These are phyloP conservation scores for Tuber umbilicatum DNA, from an alignment of 495 filamentous ascomycete species.

Conservation along the genomic window DNA sequence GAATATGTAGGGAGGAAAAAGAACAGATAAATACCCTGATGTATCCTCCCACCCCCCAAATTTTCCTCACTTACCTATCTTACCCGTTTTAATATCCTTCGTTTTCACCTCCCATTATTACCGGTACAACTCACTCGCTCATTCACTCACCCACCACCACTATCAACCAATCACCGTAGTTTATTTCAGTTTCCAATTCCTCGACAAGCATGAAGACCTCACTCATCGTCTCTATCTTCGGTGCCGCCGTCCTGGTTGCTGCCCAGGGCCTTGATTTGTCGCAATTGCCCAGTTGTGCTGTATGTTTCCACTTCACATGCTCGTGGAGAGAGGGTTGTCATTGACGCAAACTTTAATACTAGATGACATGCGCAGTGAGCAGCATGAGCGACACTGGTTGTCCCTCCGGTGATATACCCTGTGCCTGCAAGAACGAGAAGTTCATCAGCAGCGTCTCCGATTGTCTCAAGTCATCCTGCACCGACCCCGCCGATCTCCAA, in stretches of 20 bases:
- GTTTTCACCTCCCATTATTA: not conserved
- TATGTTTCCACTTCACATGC: not conserved
- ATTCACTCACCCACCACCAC: not conserved
- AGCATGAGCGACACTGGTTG: constrained; percentile 48
- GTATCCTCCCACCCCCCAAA: not conserved
- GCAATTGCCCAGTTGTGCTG: constrained; percentile 4
- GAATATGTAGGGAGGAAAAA: not conserved
- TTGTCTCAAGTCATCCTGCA: constrained; percentile 58
- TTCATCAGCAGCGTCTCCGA: constrained; percentile 60
- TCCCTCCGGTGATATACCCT: constrained; percentile 51
- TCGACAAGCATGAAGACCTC: constrained; percentile 45
- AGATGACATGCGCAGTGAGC: not conserved
- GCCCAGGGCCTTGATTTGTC: constrained; percentile 19
- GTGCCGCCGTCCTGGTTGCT: constrained; percentile 33
- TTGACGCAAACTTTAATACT: constrained; percentile 23
- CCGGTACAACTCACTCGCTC: not conserved
- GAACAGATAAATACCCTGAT: not conserved
- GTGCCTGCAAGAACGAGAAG: constrained; percentile 58
- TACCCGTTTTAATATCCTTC: constrained; percentile 8
- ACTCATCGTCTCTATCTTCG: constrained; percentile 32
- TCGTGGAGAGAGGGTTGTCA: not conserved
- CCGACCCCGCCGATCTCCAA: constrained; percentile 48
- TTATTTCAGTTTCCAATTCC: constrained; percentile 5
- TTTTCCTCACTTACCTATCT: not conserved
- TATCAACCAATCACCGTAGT: not conserved